Base-by-base conservation (phyloP, 2,329 filamentous ascomycete genomes). In the Cordyceps tenuipes region DNA sequence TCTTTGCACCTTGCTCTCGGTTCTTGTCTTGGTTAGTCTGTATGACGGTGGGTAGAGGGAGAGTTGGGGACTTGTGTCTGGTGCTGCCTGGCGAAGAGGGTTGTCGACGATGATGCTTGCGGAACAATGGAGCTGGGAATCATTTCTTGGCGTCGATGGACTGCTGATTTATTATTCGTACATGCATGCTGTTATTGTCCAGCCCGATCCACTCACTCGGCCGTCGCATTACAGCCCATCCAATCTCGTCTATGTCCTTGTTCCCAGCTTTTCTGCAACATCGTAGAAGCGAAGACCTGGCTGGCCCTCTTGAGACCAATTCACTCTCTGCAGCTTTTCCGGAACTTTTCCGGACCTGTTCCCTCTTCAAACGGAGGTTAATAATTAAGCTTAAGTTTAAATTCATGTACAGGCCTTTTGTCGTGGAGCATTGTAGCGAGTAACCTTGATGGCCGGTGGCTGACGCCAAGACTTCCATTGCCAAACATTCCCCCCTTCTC, bases 111-210 rank as follows among this genome's bases (percentile, higher is more conserved):
- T 15, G 36, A 29, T 53, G 26, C 29, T 43, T 53, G 12, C 34
- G 31, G 50, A 15, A 29, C 23, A 21, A 29, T n/a, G 51, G 51
- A 43, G 51, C 36, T 53, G 36, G 26, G 19, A 23, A 23, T 23
- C 4, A 23, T 23, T 36, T 53, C 51, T 53, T 53, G 51, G 51
- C 51, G 23, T 39, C 41, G 50, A 53, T 53, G 50, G 50, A 36
- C 19, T 46, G 36, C 41, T 41, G 51, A 43, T 43, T 43, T 41
- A 23, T 4, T 4, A 23, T 23, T 23, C 4, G 23, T n/a, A 41
- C 51, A 53, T 53, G n/a, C 48, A 50, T 50, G n/a, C 29, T 49
- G 9, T 46, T 53, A 53, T 53, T 53, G 36, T 36, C 51, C 51
- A 43, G 51, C 17, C 29, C 34, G 23, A 53, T 53, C 51, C 51